Evolutionary conservation across 2,329 filamentous ascomycete species (phyloP), one percentile per base, ranked within the genome.

Genomic region (Talaromyces verruculosus): DNA sequence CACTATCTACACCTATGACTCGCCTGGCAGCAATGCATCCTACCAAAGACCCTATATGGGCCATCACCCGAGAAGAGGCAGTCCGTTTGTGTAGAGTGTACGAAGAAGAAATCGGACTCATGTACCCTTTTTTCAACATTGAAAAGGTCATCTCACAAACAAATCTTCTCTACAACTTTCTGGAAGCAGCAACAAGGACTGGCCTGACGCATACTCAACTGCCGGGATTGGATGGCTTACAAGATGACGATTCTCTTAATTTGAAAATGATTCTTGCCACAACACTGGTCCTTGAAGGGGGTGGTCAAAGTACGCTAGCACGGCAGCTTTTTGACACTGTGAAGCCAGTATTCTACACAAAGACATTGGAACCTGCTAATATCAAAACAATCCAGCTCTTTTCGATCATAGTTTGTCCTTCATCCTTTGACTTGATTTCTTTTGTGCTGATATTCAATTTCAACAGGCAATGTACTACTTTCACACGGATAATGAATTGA

Each of bases 31-130:
- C 70, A 17, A 74, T 81, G 28, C 83, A 83, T 73, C 79, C 74
- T 1, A 80, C 80, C 68, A 84, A 89, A 72, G 94, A 97, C 74
- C 92, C 93, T 0, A 85, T 98, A 33, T 93, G 92, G 87, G 84
- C 88, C 7, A 86, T 96, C 59, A 86, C 86, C 63, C 89, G 89
- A 72, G 88, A 93, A 41, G 93, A 97, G 73, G 91, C 95, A 72
- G 77, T 94, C 22, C 87, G 92, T 1, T 80, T 97, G 15, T 92
- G 91, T 69, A 84, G 87, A 15, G 82, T 96, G 0, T 94, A 95
- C 73, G 91, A 96, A 70, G 93, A 97, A 72, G 93, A 97, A 75
- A 89, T 96, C 72, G 92, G 92, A 51, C 86, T 94, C 72, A 96
- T 97, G 92, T 97, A 96, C 75, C 94, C 94, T 0, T 86, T 97